Evolutionary conservation across 768 basidiomycete genomes (phyloP).

Genomic region (Mrakia frigida): DNA sequence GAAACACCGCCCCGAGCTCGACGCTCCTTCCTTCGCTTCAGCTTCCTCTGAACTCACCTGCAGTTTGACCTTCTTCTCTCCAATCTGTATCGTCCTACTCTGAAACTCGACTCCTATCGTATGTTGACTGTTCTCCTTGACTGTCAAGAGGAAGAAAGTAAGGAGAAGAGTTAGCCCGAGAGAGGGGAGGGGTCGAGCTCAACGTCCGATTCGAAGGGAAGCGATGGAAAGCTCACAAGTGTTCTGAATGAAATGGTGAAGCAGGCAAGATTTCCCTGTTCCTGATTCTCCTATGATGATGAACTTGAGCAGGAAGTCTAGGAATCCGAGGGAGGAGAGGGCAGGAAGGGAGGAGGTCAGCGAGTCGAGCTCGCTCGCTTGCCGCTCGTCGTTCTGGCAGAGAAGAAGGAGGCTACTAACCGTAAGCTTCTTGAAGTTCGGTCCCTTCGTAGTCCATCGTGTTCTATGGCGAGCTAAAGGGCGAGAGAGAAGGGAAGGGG

Average conservation of each 20-base stretch:
- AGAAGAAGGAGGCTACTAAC: constrained; percentile 48
- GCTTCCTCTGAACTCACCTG: constrained; percentile 31
- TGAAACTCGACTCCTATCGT: constrained; percentile 99
- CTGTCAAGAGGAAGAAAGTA: neutral
- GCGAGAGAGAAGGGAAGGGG: no score
- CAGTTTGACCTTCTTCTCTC: constrained; percentile 71
- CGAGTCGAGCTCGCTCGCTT: neutral
- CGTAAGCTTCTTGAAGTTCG: constrained; percentile 90
- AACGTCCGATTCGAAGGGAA: neutral
- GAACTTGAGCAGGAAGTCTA: constrained; percentile 98
- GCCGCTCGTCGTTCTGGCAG: neutral
- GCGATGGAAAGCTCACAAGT: constrained; percentile 59
- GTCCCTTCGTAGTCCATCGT: constrained; percentile 59
- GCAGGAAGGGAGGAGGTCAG: neutral
- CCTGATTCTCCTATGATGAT: constrained; percentile 93
- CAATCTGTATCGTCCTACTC: constrained; percentile 83
- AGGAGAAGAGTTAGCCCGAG: neutral
- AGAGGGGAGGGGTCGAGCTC: neutral
- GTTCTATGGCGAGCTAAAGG: neutral
- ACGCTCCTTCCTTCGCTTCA: neutral
- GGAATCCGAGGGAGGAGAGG: constrained; percentile 35
- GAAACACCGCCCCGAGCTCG: no score
- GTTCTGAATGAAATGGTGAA: constrained; percentile 95
- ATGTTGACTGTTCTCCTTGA: constrained; percentile 69
- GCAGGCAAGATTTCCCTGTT: constrained; percentile 91